Base-by-base conservation (phyloP, 2,329 filamentous ascomycete species). In the Neofusicoccum cordaticola region DNA sequence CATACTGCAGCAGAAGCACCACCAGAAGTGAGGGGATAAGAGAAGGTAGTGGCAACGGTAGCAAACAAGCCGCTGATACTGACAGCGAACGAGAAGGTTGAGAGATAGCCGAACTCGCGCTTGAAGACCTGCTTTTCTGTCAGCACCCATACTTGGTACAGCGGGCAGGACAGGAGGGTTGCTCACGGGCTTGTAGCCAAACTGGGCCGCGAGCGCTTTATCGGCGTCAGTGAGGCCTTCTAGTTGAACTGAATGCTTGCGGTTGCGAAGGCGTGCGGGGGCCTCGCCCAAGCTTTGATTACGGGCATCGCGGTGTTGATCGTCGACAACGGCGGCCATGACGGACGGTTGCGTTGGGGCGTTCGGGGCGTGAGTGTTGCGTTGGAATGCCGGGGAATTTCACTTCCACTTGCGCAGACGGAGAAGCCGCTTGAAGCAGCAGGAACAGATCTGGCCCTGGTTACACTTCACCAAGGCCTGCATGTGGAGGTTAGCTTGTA, bases 21-120 rank as follows among this genome's bases (percentile, higher is more conserved):
- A 66, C 84, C 84, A 13, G 84, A 83, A 48, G 76, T 73, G 31
- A 86, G 77, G 1, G 84, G 84, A 69, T 82, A 85, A 12, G 77
- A 77, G 69, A 85, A 84, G 37, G 85, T 86, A 3, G 84, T 85
- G 68, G 83, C 81, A 66, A 84, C 80, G 8, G 83, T 85, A 34
- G 83, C 79, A 69, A 85, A 86, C 19, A 86, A 78, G 48, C 84
- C 84, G 56, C 79, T 82, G 68, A 87, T 84, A 69, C 80, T 82
- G 69, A 87, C 82, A 58, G 85, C 85, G 69, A 87, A 88, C 62
- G 84, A 86, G 73, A 88, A 85, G 67, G 83, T 84, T 67, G 85
- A 85, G 13, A 84, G 75, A 63, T 84, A 85, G 64, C 81, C 81
- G 68, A 87, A 87, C 69, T 87, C 84, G 67, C 85, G 81, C 73